Evolutionary conservation across 768 basidiomycete genomes (phyloP).

Genomic region (Dentipellis sp.): DNA sequence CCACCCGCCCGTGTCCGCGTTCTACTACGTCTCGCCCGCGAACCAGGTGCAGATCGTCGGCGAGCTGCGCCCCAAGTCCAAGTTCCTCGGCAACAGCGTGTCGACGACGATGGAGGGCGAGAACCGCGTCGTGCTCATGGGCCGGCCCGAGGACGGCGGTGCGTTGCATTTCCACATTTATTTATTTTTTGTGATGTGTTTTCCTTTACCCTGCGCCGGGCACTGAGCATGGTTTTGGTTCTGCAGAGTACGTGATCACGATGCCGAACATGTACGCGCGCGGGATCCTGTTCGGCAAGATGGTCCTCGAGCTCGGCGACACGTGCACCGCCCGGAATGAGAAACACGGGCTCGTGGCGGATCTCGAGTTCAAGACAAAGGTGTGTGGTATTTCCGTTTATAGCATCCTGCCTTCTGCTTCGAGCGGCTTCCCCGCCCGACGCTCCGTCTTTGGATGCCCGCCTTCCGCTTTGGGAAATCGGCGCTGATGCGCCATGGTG

Average conservation of each 20-base stretch:
- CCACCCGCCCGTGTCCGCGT: slow-evolving; percentile 92
- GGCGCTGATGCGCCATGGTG: neutral
- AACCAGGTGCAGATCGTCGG: slow-evolving; percentile 85
- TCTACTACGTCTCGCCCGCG: slow-evolving; percentile 88
- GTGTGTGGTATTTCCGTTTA: slow-evolving; percentile 24
- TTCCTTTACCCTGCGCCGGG: neutral
- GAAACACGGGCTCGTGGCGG: slow-evolving; percentile 61
- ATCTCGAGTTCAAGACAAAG: slow-evolving; percentile 97
- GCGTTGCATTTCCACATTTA: slow-evolving; percentile 17
- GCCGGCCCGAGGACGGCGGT: slow-evolving; percentile 83
- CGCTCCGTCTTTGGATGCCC: neutral
- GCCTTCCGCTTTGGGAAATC: neutral
- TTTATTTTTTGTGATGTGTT: neutral
- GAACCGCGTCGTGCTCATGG: slow-evolving; percentile 78
- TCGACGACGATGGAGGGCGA: slow-evolving; percentile 96
- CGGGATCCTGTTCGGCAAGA: slow-evolving; percentile 83
- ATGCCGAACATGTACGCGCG: slow-evolving; percentile 99
- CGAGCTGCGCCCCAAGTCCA: slow-evolving; percentile 91
- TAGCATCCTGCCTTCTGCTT: no score
- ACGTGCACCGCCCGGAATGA: slow-evolving; percentile 79
- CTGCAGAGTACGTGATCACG: slow-evolving; percentile 71
- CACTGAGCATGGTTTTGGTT: no score
- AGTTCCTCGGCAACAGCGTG: slow-evolving; percentile 94
- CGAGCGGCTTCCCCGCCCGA: slow-evolving; percentile 6
- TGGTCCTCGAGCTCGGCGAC: slow-evolving; percentile 95